These are phyloP conservation scores for Brassica hybrid DNA, from an alignment of 441 rosid genomes.

Conservation along the genomic window DNA sequence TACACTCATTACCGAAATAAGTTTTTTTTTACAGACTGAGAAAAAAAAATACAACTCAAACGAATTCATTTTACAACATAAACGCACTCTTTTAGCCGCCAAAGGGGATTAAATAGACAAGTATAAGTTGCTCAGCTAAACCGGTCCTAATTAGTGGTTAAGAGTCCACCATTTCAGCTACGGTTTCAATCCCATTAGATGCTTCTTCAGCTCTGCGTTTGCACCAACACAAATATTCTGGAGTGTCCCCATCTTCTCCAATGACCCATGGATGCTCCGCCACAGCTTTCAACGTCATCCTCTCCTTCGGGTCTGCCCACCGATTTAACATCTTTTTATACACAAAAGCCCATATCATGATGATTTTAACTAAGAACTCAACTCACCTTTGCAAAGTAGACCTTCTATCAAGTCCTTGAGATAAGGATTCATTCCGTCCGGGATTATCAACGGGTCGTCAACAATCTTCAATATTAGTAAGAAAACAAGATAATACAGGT, in stretches of 20 bases:
- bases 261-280: constrained; percentile 75
- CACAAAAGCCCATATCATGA: no score
- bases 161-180: not conserved
- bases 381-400: constrained; percentile 71
- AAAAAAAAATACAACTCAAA: no score
- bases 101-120: no score
- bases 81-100: no score
- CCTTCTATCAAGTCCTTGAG: constrained; percentile 73
- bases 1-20: no score
- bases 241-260: constrained; percentile 68
- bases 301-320: constrained; percentile 55
- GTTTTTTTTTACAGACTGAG: no score
- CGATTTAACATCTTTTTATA: constrained; percentile 9
- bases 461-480: constrained; percentile 60
- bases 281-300: constrained; percentile 69
- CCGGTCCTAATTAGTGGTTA: not conserved
- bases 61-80: no score
- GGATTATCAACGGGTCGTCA: constrained; percentile 64
- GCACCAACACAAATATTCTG: constrained; percentile 78
- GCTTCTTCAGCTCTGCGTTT: constrained; percentile 50
- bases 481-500: not conserved
- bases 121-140: not conserved
- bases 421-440: constrained; percentile 61
- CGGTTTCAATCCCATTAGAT: constrained; percentile 31
- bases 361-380: no score